These are phyloP conservation scores for Trypanosoma boissoni DNA, from an alignment of 208 protist genomes.

Conservation along the genomic window DNA sequence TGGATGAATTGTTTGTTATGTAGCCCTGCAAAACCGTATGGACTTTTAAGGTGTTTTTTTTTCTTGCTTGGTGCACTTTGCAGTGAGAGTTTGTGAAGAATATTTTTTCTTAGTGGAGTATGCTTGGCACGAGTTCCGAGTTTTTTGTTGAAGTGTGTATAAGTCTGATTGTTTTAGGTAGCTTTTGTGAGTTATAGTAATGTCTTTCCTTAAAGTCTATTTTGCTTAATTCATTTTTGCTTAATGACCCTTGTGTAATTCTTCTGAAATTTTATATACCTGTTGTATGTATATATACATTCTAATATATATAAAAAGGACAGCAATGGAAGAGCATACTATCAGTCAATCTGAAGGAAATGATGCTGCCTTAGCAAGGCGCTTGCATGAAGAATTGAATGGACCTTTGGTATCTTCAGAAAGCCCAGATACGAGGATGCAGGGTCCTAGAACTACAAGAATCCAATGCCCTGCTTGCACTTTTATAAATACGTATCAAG, in stretches of 20 bases:
- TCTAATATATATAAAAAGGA: background rate
- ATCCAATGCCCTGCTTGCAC: constrained; percentile 59
- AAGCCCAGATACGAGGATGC: background rate
- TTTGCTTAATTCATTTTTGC: too few relatives aligned
- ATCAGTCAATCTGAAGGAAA: constrained; percentile 41
- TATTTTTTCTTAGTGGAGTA: too few relatives aligned
- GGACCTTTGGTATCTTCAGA: background rate
- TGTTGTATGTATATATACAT: background rate
- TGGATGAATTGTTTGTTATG: too few relatives aligned
- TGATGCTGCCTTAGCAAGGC: constrained; percentile 54
- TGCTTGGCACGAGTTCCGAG: too few relatives aligned
- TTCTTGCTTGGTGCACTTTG: too few relatives aligned
- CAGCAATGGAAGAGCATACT: constrained; percentile 1
- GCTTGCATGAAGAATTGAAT: constrained; percentile 63
- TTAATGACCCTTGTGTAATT: background rate
- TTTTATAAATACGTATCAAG: constrained; percentile 49
- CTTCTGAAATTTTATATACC: background rate
- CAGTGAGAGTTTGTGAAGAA: too few relatives aligned
- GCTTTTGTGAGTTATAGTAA: too few relatives aligned
- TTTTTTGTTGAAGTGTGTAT: too few relatives aligned
- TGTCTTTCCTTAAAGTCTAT: too few relatives aligned
- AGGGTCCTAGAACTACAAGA: constrained; percentile 8
- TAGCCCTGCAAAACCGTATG: too few relatives aligned
- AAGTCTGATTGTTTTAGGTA: too few relatives aligned
- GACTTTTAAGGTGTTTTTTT: too few relatives aligned